A percentile compares a stretch with the other conserved stretches of the same genome.
Evolutionary conservation across 2,329 filamentous ascomycete genomes (phyloP).

Genomic region (Lachnellula arida): DNA sequence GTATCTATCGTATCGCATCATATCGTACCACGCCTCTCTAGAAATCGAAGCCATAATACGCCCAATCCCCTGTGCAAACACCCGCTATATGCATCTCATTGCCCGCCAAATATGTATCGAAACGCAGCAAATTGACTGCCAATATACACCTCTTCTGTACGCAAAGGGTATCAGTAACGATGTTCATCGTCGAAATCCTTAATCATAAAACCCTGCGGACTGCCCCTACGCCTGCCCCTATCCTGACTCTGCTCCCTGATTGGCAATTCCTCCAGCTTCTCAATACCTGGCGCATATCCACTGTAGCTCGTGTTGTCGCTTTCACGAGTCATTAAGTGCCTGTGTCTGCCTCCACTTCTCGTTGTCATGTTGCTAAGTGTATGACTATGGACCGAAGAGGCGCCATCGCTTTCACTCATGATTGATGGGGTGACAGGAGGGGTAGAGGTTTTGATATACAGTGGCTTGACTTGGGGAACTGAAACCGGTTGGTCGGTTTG

Average conservation of each 20-base stretch:
- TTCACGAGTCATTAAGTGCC: not conserved
- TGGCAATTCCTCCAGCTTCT: conserved; percentile 22
- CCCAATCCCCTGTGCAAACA: too few relatives aligned
- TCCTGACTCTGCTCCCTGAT: conserved; percentile 13
- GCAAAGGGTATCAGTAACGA: not conserved
- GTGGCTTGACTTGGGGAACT: conserved; percentile 2
- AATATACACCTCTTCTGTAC: too few relatives aligned
- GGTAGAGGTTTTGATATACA: not conserved
- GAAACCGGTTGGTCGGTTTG: not conserved
- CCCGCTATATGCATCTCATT: too few relatives aligned
- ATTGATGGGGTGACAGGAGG: not conserved
- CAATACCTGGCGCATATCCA: conserved; percentile 20
- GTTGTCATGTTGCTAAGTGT: not conserved
- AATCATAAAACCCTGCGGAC: conserved; percentile 10
- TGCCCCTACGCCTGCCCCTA: not conserved
- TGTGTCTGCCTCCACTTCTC: not conserved
- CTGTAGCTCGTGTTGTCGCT: conserved; percentile 9
- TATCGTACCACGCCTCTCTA: too few relatives aligned
- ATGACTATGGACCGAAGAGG: not conserved
- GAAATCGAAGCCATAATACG: too few relatives aligned
- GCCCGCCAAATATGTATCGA: too few relatives aligned
- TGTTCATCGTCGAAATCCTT: conserved; percentile 21
- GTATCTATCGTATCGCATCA: too few relatives aligned
- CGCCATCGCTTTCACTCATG: conserved; percentile 2
- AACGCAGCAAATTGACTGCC: too few relatives aligned